Evolutionary conservation across 257 asterid genomes (phyloP).

Genomic region (Solanum clarkiae): DNA sequence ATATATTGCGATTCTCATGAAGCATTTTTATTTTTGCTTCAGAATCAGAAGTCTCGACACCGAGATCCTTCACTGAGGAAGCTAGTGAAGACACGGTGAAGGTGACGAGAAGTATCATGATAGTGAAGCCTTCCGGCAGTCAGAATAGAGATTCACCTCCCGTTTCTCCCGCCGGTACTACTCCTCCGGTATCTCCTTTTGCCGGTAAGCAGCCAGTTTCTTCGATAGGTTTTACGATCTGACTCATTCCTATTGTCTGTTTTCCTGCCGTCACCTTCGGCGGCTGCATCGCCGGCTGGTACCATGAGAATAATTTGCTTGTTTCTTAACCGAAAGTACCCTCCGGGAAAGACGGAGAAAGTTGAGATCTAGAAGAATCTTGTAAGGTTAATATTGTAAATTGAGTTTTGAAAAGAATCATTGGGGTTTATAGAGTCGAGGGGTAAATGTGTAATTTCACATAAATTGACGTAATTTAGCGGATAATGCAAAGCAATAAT

Average conservation of each 20-base stretch:
- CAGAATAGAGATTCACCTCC: constrained; percentile 72
- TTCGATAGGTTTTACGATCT: not conserved
- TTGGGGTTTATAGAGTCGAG: not conserved
- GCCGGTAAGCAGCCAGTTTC: constrained; percentile 42
- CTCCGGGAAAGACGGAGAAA: not conserved
- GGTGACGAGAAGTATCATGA: constrained; percentile 94
- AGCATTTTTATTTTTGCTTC: not conserved
- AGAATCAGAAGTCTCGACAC: constrained; percentile 33
- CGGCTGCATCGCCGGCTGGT: not conserved
- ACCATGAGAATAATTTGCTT: not conserved
- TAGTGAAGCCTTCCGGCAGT: constrained; percentile 49
- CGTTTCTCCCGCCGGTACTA: constrained; percentile 59
- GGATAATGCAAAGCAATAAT: constrained; percentile 11
- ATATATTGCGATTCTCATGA: not conserved
- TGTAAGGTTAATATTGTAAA: not conserved
- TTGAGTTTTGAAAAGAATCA: not conserved
- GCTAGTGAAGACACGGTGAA: constrained; percentile 36
- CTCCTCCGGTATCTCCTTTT: constrained; percentile 93
- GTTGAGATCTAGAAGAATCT: constrained; percentile 5
- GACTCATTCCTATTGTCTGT: not conserved
- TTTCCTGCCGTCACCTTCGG: not conserved
- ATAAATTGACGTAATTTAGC: not conserved
- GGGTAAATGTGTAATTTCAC: constrained; percentile 6
- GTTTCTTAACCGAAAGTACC: not conserved
- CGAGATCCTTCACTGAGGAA: constrained; percentile 30